Base-by-base conservation (phyloP, 768 basidiomycete genomes). In the Hygrocybe coccinea region DNA sequence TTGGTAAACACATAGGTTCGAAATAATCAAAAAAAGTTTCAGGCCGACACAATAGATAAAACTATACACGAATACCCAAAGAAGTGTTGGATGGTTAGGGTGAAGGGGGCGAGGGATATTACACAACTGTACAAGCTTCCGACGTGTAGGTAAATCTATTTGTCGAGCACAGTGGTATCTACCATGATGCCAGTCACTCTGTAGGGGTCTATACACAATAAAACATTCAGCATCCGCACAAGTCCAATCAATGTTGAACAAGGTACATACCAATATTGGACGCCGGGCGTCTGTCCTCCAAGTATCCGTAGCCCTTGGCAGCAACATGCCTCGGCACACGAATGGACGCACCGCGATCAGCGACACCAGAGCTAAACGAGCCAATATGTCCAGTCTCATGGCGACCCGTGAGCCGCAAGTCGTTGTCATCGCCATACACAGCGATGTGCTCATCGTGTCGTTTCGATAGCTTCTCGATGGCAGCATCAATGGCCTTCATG, bases 351-450 rank as follows among this genome's bases (percentile, higher is more conserved):
- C 94, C 97, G 72, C 95, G 92, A 79, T 97, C 89, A 64, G 97
- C 97, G 60, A 98, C 91, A 73, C 97, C 97, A 57, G 90, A 89
- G 64, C 86, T 89, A 80, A 99, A 99, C 54, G 71, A 69, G 62
- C 85, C 80, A 65, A 98, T 97, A 76, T 94, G 91, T 55, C 89
- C 94, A 50, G 97, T 99, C 82, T 99, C 97, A 72, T 98, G 95
- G 62, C 89, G 87, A 58, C 97, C 97, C 24, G 95, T 97, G 68
- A 99, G 80, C 66, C 97, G 85, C 59, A 93, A 77, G 54, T 98
- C 97, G 74, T 98, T 99, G 81, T 95, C 93, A 70, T 95, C 93
- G 59, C 95, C 95, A 71, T 97, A 98, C 43, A 97, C 93, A 38
- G 91, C 91, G 62, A 97, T 97, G 78, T 97, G 95, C 74, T 97